Percentiles rank a stretch among this genome's conserved stretches.
Conservation (phyloP, 306 rosid genomes). For the Cucumis hystrix region DNA sequence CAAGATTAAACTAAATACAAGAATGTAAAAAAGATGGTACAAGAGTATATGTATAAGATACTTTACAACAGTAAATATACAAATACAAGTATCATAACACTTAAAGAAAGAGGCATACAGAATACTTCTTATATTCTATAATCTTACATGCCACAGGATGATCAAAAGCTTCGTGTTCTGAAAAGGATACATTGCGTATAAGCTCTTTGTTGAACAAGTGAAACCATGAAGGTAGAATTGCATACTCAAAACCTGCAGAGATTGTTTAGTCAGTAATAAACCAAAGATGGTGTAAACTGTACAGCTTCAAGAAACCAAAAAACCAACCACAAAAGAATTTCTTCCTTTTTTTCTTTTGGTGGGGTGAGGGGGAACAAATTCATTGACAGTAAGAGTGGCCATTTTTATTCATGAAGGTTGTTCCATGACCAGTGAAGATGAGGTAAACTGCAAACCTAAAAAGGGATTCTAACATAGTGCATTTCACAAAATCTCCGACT, state of each 20-base stretch:
- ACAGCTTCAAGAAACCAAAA: background rate
- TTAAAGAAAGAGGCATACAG: background rate
- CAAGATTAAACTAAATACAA: background rate
- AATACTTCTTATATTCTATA: background rate
- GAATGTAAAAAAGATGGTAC: background rate
- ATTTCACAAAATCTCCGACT: background rate
- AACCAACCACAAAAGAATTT: background rate
- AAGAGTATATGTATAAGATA: background rate
- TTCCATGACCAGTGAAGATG: background rate
- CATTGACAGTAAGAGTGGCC: too few species aligned
- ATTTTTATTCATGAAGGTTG: background rate
- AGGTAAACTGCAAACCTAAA: background rate
- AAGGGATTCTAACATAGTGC: background rate
- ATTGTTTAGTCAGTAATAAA: background rate
- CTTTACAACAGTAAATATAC: background rate
- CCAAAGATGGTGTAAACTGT: background rate
- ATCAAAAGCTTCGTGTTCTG: constrained; percentile 98
- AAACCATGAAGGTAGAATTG: constrained; percentile 71
- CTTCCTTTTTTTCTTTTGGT: background rate
- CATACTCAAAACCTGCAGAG: constrained; percentile 52
- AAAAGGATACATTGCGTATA: constrained; percentile 58
- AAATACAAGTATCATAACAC: background rate
- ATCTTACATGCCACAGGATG: constrained; percentile 96
- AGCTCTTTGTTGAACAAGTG: constrained; percentile 81
- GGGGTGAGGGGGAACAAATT: too few species aligned